phyloP scores from a whole-genome alignment of 768 basidiomycete species.

The Exsudoporus frostii region DNA sequence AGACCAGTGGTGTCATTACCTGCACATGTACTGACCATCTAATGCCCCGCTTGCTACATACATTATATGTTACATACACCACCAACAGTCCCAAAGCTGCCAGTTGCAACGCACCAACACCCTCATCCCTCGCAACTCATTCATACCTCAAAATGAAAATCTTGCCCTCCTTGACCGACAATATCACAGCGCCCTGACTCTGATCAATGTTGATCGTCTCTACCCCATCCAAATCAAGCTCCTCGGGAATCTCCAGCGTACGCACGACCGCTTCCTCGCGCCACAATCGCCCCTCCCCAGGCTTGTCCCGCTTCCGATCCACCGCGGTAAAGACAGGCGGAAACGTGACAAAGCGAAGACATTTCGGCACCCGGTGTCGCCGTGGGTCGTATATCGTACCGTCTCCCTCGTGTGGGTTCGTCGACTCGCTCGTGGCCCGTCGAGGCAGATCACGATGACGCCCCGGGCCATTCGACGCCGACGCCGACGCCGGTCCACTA shows the following conservation, averaged over 20 bases:
- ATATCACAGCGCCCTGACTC: slow-evolving; percentile 67
- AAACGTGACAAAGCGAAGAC: slow-evolving; percentile 69
- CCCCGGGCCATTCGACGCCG: slow-evolving; percentile 1
- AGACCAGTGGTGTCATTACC: background rate
- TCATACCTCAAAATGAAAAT: slow-evolving; percentile 73
- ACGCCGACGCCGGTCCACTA: background rate
- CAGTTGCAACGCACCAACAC: background rate
- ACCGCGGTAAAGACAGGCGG: slow-evolving; percentile 42
- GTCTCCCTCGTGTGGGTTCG: slow-evolving; percentile 16
- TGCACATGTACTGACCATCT: background rate
- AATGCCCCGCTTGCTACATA: background rate
- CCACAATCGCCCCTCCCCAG: slow-evolving; percentile 16
- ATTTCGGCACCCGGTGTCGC: slow-evolving; percentile 39
- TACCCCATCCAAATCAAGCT: slow-evolving; percentile 59
- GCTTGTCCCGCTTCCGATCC: slow-evolving; percentile 16
- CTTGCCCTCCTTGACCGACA: slow-evolving; percentile 64
- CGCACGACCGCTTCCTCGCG: slow-evolving; percentile 46
- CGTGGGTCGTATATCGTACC: slow-evolving; percentile 24
- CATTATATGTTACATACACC: background rate
- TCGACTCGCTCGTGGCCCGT: slow-evolving; percentile 4
- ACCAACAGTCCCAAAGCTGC: too few species aligned
- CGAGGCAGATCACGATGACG: background rate
- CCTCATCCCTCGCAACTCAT: slow-evolving; percentile 15
- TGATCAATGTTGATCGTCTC: slow-evolving; percentile 81
- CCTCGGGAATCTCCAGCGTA: slow-evolving; percentile 62